phyloP scores from a whole-genome alignment of 768 basidiomycete genomes.

The Rhizopogon roseolus region DNA sequence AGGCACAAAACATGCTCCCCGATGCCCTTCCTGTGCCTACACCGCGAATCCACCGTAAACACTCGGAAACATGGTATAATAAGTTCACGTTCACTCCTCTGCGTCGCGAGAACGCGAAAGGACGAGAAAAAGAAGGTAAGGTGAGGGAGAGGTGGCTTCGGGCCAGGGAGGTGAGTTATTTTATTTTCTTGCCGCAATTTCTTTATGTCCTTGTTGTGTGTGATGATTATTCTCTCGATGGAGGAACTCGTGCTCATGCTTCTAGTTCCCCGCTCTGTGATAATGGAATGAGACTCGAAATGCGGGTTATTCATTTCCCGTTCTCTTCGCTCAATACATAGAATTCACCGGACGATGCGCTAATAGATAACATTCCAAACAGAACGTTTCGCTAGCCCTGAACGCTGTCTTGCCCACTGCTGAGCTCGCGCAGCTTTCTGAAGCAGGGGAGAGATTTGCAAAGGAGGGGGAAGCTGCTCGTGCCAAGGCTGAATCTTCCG shows the following conservation, averaged over 20 bases:
- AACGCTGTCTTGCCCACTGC: conserved; percentile 18
- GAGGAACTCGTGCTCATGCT: not conserved
- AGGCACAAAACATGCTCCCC: not conserved
- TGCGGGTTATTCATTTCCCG: not conserved
- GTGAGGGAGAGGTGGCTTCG: not conserved
- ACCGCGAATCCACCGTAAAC: not conserved
- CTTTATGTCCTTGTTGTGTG: too few relatives aligned
- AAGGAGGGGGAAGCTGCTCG: conserved; percentile 5
- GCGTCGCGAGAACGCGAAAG: not conserved
- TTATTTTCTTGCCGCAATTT: not conserved
- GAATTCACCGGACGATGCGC: not conserved
- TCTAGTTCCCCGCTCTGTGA: not conserved
- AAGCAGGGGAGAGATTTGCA: conserved; percentile 17
- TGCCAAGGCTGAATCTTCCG: not conserved
- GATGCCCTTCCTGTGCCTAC: not conserved
- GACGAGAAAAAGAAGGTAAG: not conserved
- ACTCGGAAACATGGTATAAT: not conserved
- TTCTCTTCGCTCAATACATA: not conserved
- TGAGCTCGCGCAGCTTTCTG: conserved; percentile 17
- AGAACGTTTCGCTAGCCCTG: conserved; percentile 24
- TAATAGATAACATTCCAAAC: not conserved
- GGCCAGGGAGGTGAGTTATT: not conserved
- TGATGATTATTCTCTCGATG: too few relatives aligned
- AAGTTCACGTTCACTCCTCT: not conserved
- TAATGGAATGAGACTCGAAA: not conserved